Evolutionary conservation across 2,329 filamentous ascomycete genomes (phyloP).

Genomic region (Monosporascus sp.): DNA sequence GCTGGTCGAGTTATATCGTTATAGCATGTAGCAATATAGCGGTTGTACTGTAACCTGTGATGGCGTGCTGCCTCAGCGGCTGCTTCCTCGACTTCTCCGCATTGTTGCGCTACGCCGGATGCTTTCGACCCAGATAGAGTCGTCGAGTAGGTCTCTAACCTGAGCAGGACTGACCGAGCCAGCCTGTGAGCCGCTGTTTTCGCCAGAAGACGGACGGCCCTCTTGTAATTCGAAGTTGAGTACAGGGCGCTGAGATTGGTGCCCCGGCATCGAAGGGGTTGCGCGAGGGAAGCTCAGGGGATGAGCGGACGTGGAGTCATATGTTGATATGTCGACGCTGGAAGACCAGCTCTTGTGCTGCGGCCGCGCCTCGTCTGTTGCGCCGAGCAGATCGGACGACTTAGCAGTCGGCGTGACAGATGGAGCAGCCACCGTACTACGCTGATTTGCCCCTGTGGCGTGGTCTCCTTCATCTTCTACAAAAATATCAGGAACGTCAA

Average conservation of each 20-base stretch:
- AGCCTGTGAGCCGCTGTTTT: slow-evolving; percentile 52
- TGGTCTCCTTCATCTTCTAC: slow-evolving; percentile 70
- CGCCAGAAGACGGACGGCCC: slow-evolving; percentile 29
- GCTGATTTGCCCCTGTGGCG: slow-evolving; percentile 22
- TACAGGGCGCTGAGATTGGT: slow-evolving; percentile 43
- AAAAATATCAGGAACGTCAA: slow-evolving; percentile 84
- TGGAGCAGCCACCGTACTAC: slow-evolving; percentile 24
- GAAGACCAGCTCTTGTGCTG: slow-evolving; percentile 40
- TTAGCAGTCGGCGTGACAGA: slow-evolving; percentile 10
- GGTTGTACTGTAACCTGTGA: neutral
- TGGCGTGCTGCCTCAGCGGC: slow-evolving; percentile 8
- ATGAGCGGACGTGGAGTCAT: slow-evolving; percentile 40
- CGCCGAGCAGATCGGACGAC: slow-evolving; percentile 30
- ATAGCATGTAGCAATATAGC: slow-evolving; percentile 7
- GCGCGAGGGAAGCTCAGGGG: slow-evolving; percentile 51
- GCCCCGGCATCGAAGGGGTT: slow-evolving; percentile 33
- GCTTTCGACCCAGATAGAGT: slow-evolving; percentile 90
- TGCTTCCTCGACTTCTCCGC: slow-evolving; percentile 34
- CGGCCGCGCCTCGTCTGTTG: slow-evolving; percentile 30
- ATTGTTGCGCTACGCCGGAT: slow-evolving; percentile 82
- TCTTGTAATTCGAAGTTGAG: slow-evolving; percentile 58
- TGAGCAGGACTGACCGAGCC: slow-evolving; percentile 71
- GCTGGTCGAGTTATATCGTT: slow-evolving; percentile 3
- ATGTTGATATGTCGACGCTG: slow-evolving; percentile 39
- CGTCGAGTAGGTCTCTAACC: slow-evolving; percentile 79